A percentile compares a stretch with the other conserved stretches of the same genome.
Conservation (phyloP, 129 eudicot species). For the Flaveria sonorensis region DNA sequence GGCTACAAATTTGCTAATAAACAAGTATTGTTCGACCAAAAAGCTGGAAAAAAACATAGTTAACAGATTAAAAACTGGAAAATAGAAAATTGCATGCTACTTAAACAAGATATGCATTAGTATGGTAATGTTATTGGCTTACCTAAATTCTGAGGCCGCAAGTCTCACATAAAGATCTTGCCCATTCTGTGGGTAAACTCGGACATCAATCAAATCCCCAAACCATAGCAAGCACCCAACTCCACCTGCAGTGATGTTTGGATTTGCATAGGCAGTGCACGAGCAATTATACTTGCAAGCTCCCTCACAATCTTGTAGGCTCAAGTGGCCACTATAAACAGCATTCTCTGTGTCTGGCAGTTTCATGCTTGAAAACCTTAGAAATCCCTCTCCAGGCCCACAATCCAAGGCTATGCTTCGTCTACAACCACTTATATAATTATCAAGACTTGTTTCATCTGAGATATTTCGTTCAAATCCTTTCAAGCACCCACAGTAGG, state of each 20-base stretch:
- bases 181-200: slow-evolving; percentile 28
- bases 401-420: slow-evolving; percentile 30
- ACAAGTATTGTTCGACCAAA: background rate
- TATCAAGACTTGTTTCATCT: slow-evolving; percentile 14
- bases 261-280: slow-evolving; percentile 36
- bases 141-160: slow-evolving; percentile 30
- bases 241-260: slow-evolving; percentile 36
- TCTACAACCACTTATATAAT: slow-evolving; percentile 29
- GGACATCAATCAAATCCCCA: slow-evolving; percentile 28
- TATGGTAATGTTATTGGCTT: slow-evolving; percentile 6
- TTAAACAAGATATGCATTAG: background rate
- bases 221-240: slow-evolving; percentile 55
- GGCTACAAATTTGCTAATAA: no score
- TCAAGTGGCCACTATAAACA: background rate
- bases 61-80: background rate
- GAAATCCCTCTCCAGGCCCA: slow-evolving; percentile 37
- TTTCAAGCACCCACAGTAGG: slow-evolving; percentile 36
- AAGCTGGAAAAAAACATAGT: background rate
- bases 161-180: slow-evolving; percentile 39
- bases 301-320: slow-evolving; percentile 29
- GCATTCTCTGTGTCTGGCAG: slow-evolving; percentile 34
- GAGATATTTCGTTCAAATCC: slow-evolving; percentile 30
- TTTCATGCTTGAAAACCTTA: slow-evolving; percentile 25
- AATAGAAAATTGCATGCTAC: background rate
- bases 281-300: slow-evolving; percentile 33